Evolutionary conservation across 2,329 filamentous ascomycete species (phyloP), one percentile per base, ranked within the genome.

Genomic region (Trichophyton verrucosum): DNA sequence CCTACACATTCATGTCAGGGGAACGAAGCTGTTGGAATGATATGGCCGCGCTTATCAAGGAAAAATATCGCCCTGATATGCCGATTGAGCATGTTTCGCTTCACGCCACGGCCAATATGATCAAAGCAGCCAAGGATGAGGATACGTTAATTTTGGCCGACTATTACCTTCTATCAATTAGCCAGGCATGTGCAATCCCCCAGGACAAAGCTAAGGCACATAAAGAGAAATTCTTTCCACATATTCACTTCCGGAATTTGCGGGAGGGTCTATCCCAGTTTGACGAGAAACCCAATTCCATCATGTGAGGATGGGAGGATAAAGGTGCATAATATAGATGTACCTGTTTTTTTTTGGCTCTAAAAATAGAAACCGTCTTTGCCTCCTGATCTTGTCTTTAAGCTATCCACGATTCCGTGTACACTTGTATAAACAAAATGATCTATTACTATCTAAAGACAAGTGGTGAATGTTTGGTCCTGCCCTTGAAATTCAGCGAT

Each of bases 101-200:
- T 24, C 53, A 57, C n/a, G 22, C 53, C n/a, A 30, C 30, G 4
- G 53, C n/a, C 20, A 30, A 57, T 27, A 57, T 57, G 53, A 36
- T 57, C 30, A 57, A 57, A 40, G n/a, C 53, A 20, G 53, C 53
- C 20, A 40, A 57, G 17, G 53, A 57, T 20, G 53, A 57, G 53
- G 53, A 57, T 27, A 57, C 53, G 20, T 11, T 57, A n/a, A 15
- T 57, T 5, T n/a, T 57, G 24, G 53, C 53, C 15, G 53, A 57
- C 17, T 57, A 57, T 17, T 57, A 33, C n/a, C 24, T 57, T 7
- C 4, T 57, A 27, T 57, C 53, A 20, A 57, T 57, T 27, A 57
- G 53, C 20, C 22, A 36, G 30, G 53, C 53, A 57, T 57, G 53
- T 5, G 53, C 24, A 57, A 57, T 27, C 38, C 53, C 53, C 4